Evolutionary conservation across 2,329 filamentous ascomycete genomes (phyloP).

Genomic region (Talaromyces verruculosus): DNA sequence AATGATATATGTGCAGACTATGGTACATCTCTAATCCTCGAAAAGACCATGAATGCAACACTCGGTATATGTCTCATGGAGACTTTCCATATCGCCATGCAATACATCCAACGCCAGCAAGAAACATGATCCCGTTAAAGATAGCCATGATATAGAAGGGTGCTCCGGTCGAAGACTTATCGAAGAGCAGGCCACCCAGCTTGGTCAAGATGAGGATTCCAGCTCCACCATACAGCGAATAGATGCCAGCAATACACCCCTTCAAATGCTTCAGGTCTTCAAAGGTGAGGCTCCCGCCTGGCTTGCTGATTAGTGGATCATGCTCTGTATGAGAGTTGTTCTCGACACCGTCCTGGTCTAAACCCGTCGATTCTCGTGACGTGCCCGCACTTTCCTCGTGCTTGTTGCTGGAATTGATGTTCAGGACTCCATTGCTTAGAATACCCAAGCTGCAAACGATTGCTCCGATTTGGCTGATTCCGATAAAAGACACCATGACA

Average conservation of each 20-base stretch:
- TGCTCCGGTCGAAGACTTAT: conserved; percentile 68
- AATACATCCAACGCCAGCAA: conserved; percentile 34
- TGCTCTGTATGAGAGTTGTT: conserved; percentile 26
- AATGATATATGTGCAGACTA: not conserved
- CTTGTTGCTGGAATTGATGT: conserved; percentile 26
- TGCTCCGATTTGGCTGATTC: conserved; percentile 90
- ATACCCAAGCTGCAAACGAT: conserved; percentile 95
- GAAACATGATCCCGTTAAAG: conserved; percentile 75
- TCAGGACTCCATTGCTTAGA: conserved; percentile 75
- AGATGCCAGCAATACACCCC: conserved; percentile 91
- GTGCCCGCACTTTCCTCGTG: not conserved
- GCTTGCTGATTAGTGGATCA: conserved; percentile 32
- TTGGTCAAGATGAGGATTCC: conserved; percentile 92
- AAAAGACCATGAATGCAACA: not conserved
- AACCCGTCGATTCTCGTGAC: conserved; percentile 3
- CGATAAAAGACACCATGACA: conserved; percentile 74
- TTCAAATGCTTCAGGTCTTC: conserved; percentile 64
- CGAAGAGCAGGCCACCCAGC: conserved; percentile 82
- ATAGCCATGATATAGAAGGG: conserved; percentile 93
- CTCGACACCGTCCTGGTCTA: conserved; percentile 2
- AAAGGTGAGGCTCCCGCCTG: conserved; percentile 25
- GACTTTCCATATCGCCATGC: conserved; percentile 16
- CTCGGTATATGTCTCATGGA: not conserved
- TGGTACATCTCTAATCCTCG: not conserved
- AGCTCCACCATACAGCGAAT: conserved; percentile 84